Evolutionary conservation across 2,329 filamentous ascomycete genomes (phyloP), one percentile per base, ranked within the genome.

Genomic region (Scedosporium boydii): DNA sequence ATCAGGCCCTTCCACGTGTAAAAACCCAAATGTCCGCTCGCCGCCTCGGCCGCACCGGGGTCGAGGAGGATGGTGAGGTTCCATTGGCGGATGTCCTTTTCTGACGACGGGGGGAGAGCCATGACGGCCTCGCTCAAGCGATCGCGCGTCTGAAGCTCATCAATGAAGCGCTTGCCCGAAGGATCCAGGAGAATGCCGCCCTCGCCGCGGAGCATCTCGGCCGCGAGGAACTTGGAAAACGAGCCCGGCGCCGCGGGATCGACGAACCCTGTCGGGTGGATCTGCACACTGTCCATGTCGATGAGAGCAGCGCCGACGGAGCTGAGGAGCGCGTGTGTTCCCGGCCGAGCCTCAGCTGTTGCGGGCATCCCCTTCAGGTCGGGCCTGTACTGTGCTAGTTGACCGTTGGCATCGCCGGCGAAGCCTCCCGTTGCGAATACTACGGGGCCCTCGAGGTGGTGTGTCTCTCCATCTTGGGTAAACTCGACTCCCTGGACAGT

Each of bases 221-320:
- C 85, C 0, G 85, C 85, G 3, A 88, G 78, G 67, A 88, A 84
- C 70, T 88, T 88, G 58, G 84, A 78, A 41, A 72, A 71, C 0
- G 77, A 76, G 0, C 66, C 66, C 0, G 75, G 72, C 38, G 77
- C 75, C 1, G 76, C 74, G 0, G 80, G 79, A 65, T 87, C 84
- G 5, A 88, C 74, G 67, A 88, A 88, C 0, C 84, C 83, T 0
- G 85, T 87, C 2, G 86, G 85, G 65, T 88, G 86, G 4, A 88
- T 77, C 70, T 88, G 86, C 2, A 88, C 83, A 63, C 76, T 77
- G 53, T 80, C 77, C 80, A 82, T 82, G 29, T 82, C 80, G 48
- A 82, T 72, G 12, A 81, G 69, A 38, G 71, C 71, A 4, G 78
- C 78, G 16, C 75, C 76, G 0, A 75, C 70, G 1, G 69, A 69